Evolutionary conservation across 73 alveolate species (phyloP), one percentile per base, ranked within the genome.

Genomic region (Paramecium tetraurelia): DNA sequence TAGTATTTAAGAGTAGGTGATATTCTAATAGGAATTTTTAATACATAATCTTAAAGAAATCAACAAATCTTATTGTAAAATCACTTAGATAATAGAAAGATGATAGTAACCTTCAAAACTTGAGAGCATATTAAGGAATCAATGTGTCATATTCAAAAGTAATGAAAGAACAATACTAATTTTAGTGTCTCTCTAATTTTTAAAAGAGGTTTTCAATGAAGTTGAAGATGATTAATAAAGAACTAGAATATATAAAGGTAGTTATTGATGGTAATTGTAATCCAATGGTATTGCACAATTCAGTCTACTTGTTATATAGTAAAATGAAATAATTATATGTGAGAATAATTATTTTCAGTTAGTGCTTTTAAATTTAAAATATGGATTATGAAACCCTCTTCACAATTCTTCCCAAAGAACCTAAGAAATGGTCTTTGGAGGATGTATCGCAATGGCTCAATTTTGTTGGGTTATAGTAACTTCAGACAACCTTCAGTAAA

Each of bases 381-480:
- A 80, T 80, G 90, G 90, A 80, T 80, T 80, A 80, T 41, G 90
- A 80, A 80, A 80, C 76, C 29, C 57, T 80, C 63, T 80, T 38
- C 38, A 40, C 27, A 80, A 63, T 80, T 20, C 38, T 80, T 40
- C 90, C 90, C 21, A 80, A 80, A 46, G 90, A 80, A 35, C 90
- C 90, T 31, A 80, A 24, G 57, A 80, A 80, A 35, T 80, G 90
- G 90, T 44, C 76, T 22, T 31, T 80, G 22, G 90, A 80, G 31
- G 90, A 80, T 48, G 90, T 80, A 24, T 80, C 70, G 4, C 57
- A 21, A 20, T 80, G 90, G 90, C 72, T 80, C 48, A 44, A 27
- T 80, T 80, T 80, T 20, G 57, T 80, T 6, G 90, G 90, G 24
- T 80, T 80, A 35, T 8, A 21, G 8, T 24, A 33, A 24, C 44